Base-by-base conservation (phyloP, 345 rosid genomes). In the Euphorbia lathyris region DNA sequence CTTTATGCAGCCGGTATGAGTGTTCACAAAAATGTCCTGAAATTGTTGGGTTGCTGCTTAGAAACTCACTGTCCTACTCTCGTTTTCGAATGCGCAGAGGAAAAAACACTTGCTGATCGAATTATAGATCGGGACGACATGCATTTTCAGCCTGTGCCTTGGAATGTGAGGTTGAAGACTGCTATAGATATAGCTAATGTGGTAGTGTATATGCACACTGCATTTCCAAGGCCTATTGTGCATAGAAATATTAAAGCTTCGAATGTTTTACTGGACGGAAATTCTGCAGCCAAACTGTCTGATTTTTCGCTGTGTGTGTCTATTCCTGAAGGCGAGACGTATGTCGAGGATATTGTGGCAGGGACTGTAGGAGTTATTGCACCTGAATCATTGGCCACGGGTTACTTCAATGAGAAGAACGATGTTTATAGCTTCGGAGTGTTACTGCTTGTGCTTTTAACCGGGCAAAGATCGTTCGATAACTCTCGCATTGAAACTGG, bases 21-120 rank as follows among this genome's bases (percentile, higher is more conserved):
- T 56, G 19, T 1, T 2, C 77, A 73, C 43, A 65, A 30, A 30
- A 69, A 69, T 62, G 64, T 70, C 50, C 36, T 76, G 7, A 69
- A 72, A 69, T 29, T 80, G n/a, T 14, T 80, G n/a, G 80, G 80
- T 22, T 76, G 77, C 61, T 73, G 77, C 75, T 26, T 79, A 58
- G 77, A 76, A 38, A 67, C 70, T 29, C 9, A 40, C 17, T 10
- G 14, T 16, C 78, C 76, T 0, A 40, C 34, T n/a, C 58, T 73
- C 1, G 70, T 7, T 3, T 72, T 67, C 8, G 74, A 79, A 68
- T 32, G 12, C 45, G 65, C 47, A 2, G 70, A 42, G 27, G 11
- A 29, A 16, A 43, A 58, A 58, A 67, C 47, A 20, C 77, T 79
- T 4, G 68, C 66, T 10, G 29, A 48, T 25, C 34, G 61, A 34